Conservation (phyloP, 306 rosid genomes). For the Rosa persica region DNA sequence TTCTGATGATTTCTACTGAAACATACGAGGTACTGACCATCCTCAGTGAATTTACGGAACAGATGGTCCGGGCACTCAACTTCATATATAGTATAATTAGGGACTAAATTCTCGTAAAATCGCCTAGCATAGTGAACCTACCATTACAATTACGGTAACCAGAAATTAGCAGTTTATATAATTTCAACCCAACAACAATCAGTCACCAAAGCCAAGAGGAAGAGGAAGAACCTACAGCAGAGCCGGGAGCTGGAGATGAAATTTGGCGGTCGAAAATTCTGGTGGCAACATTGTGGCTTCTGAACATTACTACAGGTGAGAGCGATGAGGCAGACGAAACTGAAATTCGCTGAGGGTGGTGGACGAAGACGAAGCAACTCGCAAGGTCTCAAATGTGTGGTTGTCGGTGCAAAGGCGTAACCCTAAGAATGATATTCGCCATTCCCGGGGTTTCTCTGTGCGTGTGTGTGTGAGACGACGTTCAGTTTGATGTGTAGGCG, state of each 20-base stretch:
- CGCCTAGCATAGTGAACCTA: slow-evolving; percentile 80
- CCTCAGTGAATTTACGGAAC: slow-evolving; percentile 90
- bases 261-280: slow-evolving; percentile 93
- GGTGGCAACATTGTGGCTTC: slow-evolving; percentile 71
- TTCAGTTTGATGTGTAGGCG: background rate
- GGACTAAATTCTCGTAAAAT: slow-evolving; percentile 93
- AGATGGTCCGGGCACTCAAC: slow-evolving; percentile 88
- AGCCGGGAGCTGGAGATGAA: slow-evolving; percentile 78
- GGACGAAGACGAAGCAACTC: background rate
- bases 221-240: slow-evolving; percentile 48
- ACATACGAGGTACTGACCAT: slow-evolving; percentile 87
- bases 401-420: background rate
- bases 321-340: background rate
- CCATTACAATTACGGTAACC: background rate
- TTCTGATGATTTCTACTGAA: slow-evolving; percentile 84
- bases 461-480: background rate
- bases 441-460: background rate
- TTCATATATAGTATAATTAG: slow-evolving; percentile 76
- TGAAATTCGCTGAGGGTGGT: background rate
- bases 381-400: no score
- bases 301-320: slow-evolving; percentile 49
- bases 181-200: no score
- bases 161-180: background rate
- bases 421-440: background rate
- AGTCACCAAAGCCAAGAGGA: background rate